Percentiles rank a stretch among this genome's conserved stretches.
These are phyloP conservation scores for Bacidia gigantensis DNA, from an alignment of 495 filamentous ascomycete genomes.

Conservation along the genomic window DNA sequence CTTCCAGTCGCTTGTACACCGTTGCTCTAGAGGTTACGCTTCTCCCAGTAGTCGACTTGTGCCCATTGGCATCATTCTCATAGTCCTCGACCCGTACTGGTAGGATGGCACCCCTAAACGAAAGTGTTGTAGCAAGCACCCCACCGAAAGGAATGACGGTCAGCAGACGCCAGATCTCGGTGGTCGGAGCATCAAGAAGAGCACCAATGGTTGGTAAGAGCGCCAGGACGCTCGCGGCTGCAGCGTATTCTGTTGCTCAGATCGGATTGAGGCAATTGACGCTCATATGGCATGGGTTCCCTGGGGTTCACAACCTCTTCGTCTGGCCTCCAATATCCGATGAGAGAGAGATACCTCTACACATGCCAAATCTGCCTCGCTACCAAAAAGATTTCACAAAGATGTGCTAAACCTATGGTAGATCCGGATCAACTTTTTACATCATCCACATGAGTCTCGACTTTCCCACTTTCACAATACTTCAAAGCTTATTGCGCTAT, in stretches of 20 bases:
- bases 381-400: too few relatives aligned
- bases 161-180: slow-evolving; percentile 11
- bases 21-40: background rate
- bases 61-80: background rate
- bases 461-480: too few relatives aligned
- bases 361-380: too few relatives aligned
- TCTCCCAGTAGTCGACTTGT: background rate
- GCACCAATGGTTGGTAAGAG: slow-evolving; percentile 14
- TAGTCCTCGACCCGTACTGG: slow-evolving; percentile 7
- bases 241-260: slow-evolving; percentile 12
- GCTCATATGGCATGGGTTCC: too few relatives aligned
- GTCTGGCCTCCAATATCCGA: too few relatives aligned
- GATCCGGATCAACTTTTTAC: too few relatives aligned
- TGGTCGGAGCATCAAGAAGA: slow-evolving; percentile 8
- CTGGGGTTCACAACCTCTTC: too few relatives aligned
- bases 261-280: too few relatives aligned
- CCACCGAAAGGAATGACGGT: slow-evolving; percentile 10
- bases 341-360: too few relatives aligned
- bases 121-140: slow-evolving; percentile 8
- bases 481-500: too few relatives aligned
- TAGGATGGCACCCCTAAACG: slow-evolving; percentile 11
- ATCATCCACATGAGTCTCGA: too few relatives aligned
- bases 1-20: background rate
- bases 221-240: slow-evolving; percentile 8
- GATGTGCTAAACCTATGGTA: too few relatives aligned